Base-by-base conservation (phyloP, 2,329 filamentous ascomycete species). In the Periconia digitata region DNA sequence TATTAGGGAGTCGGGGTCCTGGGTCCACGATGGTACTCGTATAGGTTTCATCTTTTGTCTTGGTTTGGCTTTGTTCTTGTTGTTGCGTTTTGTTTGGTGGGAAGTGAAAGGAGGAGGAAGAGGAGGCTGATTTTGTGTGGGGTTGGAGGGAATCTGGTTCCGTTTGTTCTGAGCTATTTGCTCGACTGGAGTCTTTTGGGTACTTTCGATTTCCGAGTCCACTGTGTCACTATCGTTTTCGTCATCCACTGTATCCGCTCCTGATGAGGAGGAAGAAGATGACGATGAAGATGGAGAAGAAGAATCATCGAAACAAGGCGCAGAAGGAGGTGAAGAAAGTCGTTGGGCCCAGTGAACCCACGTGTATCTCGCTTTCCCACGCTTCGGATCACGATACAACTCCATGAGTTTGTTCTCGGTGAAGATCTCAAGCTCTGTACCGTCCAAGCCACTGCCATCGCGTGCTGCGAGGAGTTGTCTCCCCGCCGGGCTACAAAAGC, bases 271-370 rank as follows among this genome's bases (percentile, higher is more conserved):
- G 4, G 27, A 15, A 32, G 27, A 32, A 3, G 27, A 32, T 4
- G 27, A 32, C 8, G 4, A 10, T 15, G 27, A 32, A 15, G 27
- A 32, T 32, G n/a, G 10, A 32, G 10, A 32, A 13, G 27, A 3
- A 12, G 12, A 5, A 15, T 32, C 4, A 3, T 32, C 10, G 12
- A 15, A 15, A 13, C 10, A 12, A 32, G 10, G 27, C n/a, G n/a
- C n/a, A 32, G 27, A 5, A 13, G 27, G 27, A 32, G 27, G n/a
- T 15, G 27, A 32, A 17, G 63, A 56, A 1, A 69, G 49, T 10
- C 71, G 61, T 39, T 71, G 63, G 5, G 70, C 73, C 73, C 74
- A 76, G 38, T 74, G 66, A 13, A 76, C 74, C 63, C 75, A 76
- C 10, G 68, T 72, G 44, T 72, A 75, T 34, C 69, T 57, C 7